Percentiles rank a stretch among this genome's conserved stretches.
Evolutionary conservation across 495 filamentous ascomycete genomes (phyloP).

Genomic region (Glarea lozoyensis): DNA sequence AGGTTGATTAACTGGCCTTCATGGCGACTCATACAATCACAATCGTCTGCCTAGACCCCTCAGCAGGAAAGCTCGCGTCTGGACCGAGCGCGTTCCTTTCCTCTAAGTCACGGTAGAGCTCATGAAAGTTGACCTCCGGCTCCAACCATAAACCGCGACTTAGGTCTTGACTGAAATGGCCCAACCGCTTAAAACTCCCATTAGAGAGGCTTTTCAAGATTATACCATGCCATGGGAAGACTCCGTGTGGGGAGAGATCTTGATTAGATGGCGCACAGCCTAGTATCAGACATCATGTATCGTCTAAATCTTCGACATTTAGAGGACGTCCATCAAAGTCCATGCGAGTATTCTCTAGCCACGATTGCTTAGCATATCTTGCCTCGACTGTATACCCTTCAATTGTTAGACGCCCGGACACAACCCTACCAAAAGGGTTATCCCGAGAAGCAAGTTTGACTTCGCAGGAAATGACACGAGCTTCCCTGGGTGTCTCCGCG

Average conservation of each 20-base stretch:
- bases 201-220: background rate
- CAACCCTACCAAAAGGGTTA: constrained; percentile 2
- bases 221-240: constrained; percentile 3
- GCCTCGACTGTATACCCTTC: constrained; percentile 1
- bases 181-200: constrained; percentile 3
- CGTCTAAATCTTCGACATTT: background rate
- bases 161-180: constrained; percentile 4
- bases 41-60: constrained; percentile 2
- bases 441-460: constrained; percentile 2
- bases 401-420: constrained; percentile 2
- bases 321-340: background rate
- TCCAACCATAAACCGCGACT: background rate
- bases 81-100: background rate
- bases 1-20: too few species aligned
- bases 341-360: constrained; percentile 3
- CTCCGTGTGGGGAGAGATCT: background rate
- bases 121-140: constrained; percentile 2
- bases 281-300: constrained; percentile 2
- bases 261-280: constrained; percentile 3
- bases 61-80: constrained; percentile 1
- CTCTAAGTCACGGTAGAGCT: constrained; percentile 2
- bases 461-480: constrained; percentile 2
- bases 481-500: constrained; percentile 1
- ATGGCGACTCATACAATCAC: constrained; percentile 7
- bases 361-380: background rate